These are phyloP conservation scores for Triticum dicoccoides DNA, from an alignment of 176 grass and related monocot genomes.

Conservation along the genomic window DNA sequence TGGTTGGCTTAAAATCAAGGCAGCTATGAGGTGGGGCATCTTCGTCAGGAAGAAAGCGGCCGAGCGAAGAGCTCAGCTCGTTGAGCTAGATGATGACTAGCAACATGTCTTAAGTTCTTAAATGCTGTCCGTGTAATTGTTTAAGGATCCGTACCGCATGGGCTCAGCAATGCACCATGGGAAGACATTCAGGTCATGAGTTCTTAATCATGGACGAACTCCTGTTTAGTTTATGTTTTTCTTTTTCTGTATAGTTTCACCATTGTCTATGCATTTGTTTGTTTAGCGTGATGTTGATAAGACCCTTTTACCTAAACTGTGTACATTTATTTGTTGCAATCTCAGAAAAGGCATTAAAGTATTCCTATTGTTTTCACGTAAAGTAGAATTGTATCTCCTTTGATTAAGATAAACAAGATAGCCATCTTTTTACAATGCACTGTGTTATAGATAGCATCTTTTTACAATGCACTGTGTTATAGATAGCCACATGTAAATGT, in stretches of 20 bases:
- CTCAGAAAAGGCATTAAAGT: slow-evolving; percentile 2
- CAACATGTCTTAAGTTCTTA: background rate
- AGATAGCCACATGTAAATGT: too few relatives aligned
- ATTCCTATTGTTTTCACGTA: background rate
- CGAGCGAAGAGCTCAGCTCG: slow-evolving; percentile 95
- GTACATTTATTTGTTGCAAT: slow-evolving; percentile 41
- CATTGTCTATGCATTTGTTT: slow-evolving; percentile 30
- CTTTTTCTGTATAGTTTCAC: slow-evolving; percentile 37
- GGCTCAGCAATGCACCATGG: slow-evolving; percentile 10
- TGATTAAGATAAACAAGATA: too few relatives aligned
- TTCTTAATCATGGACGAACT: slow-evolving; percentile 17
- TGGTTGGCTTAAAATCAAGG: slow-evolving; percentile 98
- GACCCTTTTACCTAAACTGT: slow-evolving; percentile 27
- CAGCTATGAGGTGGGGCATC: slow-evolving; percentile 98
- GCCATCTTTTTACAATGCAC: too few relatives aligned
- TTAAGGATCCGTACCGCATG: slow-evolving; percentile 1
- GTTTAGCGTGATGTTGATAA: slow-evolving; percentile 32
- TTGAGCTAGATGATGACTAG: slow-evolving; percentile 92
- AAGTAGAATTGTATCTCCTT: background rate
- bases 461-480: too few relatives aligned
- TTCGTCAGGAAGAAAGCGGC: slow-evolving; percentile 98
- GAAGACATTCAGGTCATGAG: slow-evolving; percentile 19
- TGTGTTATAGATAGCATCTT: too few relatives aligned
- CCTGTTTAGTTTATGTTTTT: background rate
- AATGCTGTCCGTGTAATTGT: slow-evolving; percentile 9